These are phyloP conservation scores for Coemansia sp. DNA, from an alignment of 192 early-diverging fungal species.

Conservation along the genomic window DNA sequence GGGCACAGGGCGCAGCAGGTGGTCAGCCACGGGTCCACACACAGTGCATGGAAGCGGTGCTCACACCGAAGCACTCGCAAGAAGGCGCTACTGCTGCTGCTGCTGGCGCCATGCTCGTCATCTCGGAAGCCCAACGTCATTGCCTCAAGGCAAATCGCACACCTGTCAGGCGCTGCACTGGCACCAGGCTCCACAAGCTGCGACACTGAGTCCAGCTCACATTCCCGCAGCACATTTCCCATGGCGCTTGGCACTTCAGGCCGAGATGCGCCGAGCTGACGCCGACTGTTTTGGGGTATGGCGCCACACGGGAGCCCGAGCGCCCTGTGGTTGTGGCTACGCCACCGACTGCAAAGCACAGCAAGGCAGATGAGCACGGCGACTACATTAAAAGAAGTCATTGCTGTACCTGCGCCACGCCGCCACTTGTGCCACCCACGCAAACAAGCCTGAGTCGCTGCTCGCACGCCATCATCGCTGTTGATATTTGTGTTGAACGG, in stretches of 20 bases:
- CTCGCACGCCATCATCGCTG: constrained; percentile 1
- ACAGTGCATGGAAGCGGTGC: constrained; percentile 46
- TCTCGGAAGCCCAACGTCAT: constrained; percentile 3
- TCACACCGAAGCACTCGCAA: constrained; percentile 38
- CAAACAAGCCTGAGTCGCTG: neutral
- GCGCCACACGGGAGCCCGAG: neutral
- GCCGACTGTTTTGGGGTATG: neutral
- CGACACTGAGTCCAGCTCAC: constrained; percentile 22
- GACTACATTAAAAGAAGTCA: neutral
- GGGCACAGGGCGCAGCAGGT: constrained; percentile 37
- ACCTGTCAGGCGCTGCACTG: constrained; percentile 1
- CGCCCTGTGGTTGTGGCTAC: constrained; percentile 4
- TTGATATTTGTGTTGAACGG: neutral
- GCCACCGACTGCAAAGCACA: neutral
- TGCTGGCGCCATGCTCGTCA: neutral
- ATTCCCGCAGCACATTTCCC: neutral
- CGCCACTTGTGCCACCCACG: constrained; percentile 8
- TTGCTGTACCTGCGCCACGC: constrained; percentile 3
- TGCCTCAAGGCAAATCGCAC: constrained; percentile 37
- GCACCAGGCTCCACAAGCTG: neutral
- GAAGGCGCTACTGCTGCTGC: neutral
- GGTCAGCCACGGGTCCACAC: constrained; percentile 56
- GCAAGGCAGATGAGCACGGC: neutral
- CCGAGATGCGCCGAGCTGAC: neutral
- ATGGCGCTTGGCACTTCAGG: neutral